A percentile compares a stretch with the other conserved stretches of the same genome.
Conservation (phyloP, 2,329 filamentous ascomycete species). For the Elsinoe australis region DNA sequence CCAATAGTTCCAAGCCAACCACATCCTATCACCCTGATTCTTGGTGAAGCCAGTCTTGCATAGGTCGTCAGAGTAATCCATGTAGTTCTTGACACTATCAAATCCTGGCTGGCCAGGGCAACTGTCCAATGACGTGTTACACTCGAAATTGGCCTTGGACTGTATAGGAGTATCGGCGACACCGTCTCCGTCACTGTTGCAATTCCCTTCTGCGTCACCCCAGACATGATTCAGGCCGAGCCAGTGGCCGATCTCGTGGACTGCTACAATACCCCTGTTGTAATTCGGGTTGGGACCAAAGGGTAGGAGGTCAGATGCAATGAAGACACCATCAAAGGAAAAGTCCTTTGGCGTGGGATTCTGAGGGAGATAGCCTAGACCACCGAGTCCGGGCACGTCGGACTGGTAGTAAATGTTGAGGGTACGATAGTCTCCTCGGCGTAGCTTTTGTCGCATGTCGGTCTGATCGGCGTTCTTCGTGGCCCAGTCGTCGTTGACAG, state of each 20-base stretch:
- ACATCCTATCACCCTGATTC: constrained; percentile 43
- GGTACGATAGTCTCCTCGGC: constrained; percentile 1
- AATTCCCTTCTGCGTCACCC: constrained; percentile 38
- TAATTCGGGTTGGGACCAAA: constrained; percentile 38
- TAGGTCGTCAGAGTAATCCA: constrained; percentile 51
- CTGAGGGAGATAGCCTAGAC: background rate
- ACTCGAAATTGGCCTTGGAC: constrained; percentile 43
- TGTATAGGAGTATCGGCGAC: constrained; percentile 39
- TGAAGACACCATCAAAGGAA: background rate
- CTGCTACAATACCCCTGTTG: constrained; percentile 38
- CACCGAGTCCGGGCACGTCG: background rate
- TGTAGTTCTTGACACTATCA: constrained; percentile 51
- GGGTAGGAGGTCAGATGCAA: background rate
- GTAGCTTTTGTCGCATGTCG: background rate
- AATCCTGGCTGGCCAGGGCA: constrained; percentile 40
- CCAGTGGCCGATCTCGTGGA: constrained; percentile 44
- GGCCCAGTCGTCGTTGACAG: constrained; percentile 39
- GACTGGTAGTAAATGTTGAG: constrained; percentile 7
- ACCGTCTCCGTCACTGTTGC: constrained; percentile 37
- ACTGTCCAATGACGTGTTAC: constrained; percentile 42
- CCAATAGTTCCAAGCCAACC: constrained; percentile 6
- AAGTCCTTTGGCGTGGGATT: background rate
- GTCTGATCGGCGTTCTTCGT: no score
- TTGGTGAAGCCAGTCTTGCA: constrained; percentile 48
- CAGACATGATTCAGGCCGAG: constrained; percentile 40